Percentiles rank a stretch among this genome's conserved stretches.
Evolutionary conservation across 23 red algal genomes (phyloP).

Genomic region (Gracilaria gracilis): DNA sequence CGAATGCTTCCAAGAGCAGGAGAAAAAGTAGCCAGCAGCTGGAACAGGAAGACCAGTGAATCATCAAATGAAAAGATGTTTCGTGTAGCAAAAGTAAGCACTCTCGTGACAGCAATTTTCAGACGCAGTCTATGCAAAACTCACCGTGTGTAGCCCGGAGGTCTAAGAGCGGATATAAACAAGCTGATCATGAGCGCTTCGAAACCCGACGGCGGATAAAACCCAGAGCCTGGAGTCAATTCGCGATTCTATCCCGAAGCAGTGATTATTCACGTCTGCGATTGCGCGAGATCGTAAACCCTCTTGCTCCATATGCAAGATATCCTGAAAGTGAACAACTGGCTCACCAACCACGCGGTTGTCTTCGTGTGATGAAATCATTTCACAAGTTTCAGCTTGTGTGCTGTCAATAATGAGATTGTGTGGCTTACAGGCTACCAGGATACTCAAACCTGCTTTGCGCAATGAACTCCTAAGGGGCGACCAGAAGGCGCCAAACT

Average conservation of each 20-base stretch:
- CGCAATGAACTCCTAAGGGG: background rate
- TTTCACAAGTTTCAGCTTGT: background rate
- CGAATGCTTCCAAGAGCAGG: too few relatives aligned
- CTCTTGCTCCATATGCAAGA: conserved; percentile 19
- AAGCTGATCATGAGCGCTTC: too few relatives aligned
- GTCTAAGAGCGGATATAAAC: too few relatives aligned
- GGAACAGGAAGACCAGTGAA: too few relatives aligned
- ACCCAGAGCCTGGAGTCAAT: background rate
- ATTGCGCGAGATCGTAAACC: background rate
- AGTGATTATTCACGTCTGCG: background rate
- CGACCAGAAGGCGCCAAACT: background rate
- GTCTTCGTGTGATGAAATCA: background rate
- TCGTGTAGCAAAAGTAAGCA: too few relatives aligned
- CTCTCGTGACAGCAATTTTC: too few relatives aligned
- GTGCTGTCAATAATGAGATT: conserved; percentile 26
- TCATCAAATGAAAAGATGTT: too few relatives aligned
- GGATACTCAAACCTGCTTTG: conserved; percentile 5
- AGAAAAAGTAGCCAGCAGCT: too few relatives aligned
- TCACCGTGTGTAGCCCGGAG: too few relatives aligned
- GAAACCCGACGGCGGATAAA: background rate
- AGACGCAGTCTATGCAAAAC: too few relatives aligned
- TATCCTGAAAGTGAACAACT: conserved; percentile 5
- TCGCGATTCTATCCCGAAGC: conserved; percentile 7
- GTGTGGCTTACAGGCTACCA: conserved; percentile 35
- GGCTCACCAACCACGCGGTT: conserved; percentile 26